Conservation (phyloP, 345 rosid species). For the Cardamine resedifolia region DNA sequence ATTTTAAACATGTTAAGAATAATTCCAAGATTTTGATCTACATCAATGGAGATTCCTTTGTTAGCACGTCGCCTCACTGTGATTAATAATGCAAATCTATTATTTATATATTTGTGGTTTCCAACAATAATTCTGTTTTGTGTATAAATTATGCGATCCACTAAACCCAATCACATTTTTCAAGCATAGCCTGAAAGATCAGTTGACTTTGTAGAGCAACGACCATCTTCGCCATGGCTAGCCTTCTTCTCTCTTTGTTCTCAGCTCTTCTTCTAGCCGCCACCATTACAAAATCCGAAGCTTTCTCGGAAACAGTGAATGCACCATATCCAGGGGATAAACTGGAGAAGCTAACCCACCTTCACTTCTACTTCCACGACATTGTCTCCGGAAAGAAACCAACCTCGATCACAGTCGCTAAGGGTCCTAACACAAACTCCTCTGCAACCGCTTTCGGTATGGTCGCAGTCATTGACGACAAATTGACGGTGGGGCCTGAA, state of each 20-base stretch:
- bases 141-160: not conserved
- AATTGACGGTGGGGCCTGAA: slow-evolving; percentile 42
- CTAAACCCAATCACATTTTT: not conserved
- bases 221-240: not conserved
- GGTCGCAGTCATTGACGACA: slow-evolving; percentile 44
- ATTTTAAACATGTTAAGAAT: not conserved
- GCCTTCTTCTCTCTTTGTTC: no score
- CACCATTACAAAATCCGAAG: not conserved
- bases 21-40: not conserved
- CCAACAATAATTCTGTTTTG: not conserved
- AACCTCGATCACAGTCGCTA: not conserved
- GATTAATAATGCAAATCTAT: not conserved
- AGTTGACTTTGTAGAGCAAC: not conserved
- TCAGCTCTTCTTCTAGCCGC: no score
- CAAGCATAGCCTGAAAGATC: not conserved
- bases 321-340: not conserved
- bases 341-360: slow-evolving; percentile 2
- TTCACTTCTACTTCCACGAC: slow-evolving; percentile 23
- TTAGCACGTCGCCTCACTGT: slow-evolving; percentile 7
- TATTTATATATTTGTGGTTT: not conserved
- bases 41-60: not conserved
- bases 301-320: not conserved
- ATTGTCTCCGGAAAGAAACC: not conserved
- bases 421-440: not conserved
- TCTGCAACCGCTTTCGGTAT: slow-evolving; percentile 49